Evolutionary conservation across 495 filamentous ascomycete genomes (phyloP), one percentile per base, ranked within the genome.

Genomic region (Talaromyces wortmannii): DNA sequence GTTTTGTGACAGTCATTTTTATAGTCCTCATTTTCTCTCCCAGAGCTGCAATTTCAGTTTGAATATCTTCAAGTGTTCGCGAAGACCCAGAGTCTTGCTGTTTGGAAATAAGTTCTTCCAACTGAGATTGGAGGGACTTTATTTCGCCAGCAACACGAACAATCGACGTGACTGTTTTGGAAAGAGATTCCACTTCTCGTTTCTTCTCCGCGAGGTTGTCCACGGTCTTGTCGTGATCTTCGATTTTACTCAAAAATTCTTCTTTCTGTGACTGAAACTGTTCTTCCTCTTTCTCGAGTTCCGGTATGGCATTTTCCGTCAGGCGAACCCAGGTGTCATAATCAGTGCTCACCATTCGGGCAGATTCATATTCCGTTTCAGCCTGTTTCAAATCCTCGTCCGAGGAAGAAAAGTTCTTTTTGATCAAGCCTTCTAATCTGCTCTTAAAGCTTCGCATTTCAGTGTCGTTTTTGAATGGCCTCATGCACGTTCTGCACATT

Each of bases 51-150:
- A 89, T 82, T 50, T 94, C 80, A 13, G 87, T 81, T 59, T 91
- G 88, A 56, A 97, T 89, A 57, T 95, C 89, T 50, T 96, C 87
- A 15, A 90, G 71, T 6, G 87, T 87, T 57, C 86, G 83, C 5
- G 80, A 72, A 13, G 78, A 61, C 3, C 83, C 82, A 57, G 76
- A 69, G 13, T 86, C 81, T 49, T 85, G 81, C 59, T 96, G 83
- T 55, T 91, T 89, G 7, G 80, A 79, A 10, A 80, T 74, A 31
- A 91, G 75, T 50, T 88, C 81, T 57, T 84, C 73, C 50, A 95
- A 84, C 62, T 95, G 85, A 52, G 71, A 71, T 59, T 87, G 77
- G 47, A 87, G 82, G 31, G 82, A 80, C 36, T 76, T 71, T 50
- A 94, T 86, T 33, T 96, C 90, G 49, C 75, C 78, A 59, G 80